Base-by-base conservation (phyloP, 2,329 filamentous ascomycete genomes). In the Diaporthe batatas region DNA sequence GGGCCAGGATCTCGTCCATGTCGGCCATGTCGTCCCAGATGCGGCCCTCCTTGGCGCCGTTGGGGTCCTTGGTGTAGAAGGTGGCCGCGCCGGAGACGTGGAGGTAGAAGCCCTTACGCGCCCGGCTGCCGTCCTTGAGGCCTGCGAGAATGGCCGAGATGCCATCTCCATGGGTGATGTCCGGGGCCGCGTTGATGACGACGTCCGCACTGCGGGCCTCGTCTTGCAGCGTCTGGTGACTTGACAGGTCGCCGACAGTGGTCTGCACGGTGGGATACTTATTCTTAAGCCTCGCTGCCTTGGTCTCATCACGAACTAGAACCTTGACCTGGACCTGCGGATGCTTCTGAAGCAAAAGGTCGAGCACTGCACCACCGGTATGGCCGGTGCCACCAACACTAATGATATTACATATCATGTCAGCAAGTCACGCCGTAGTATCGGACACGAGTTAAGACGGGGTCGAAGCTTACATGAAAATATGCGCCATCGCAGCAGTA, bases 21-120 rank as follows among this genome's bases (percentile, higher is more conserved):
- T 76, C 72, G 12, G 54, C 49, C 14, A 74, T 47, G 58, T 76
- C 75, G 72, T 76, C 75, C 73, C 75, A 76, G 34, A 72, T 34
- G 2, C 70, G 71, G 3, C 69, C 74, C 8, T 68, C 64, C 34
- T 36, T 51, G 10, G 47, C 12, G 4, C 75, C 75, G 3, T 49
- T 67, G 5, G 72, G 67, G 32, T 75, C 55, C 62, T 65, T 65
- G 58, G 73, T 57, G 51, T 73, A 76, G 58, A 76, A 73, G 21
- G 74, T 71, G 6, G 67, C 74, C 6, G 75, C 75, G 25, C 75
- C 75, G 0, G 75, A 75, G 7, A 75, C 72, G 59, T 76, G 75
- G 39, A 76, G 71, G 49, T 75, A 76, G 47, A 75, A 76, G 4
- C 65, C 53, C 70, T 72, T 75, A 2, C 42, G 44, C 1, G 14